These are phyloP conservation scores for Taphrina communis DNA, from an alignment of 1,139 yeast species.

Conservation along the genomic window DNA sequence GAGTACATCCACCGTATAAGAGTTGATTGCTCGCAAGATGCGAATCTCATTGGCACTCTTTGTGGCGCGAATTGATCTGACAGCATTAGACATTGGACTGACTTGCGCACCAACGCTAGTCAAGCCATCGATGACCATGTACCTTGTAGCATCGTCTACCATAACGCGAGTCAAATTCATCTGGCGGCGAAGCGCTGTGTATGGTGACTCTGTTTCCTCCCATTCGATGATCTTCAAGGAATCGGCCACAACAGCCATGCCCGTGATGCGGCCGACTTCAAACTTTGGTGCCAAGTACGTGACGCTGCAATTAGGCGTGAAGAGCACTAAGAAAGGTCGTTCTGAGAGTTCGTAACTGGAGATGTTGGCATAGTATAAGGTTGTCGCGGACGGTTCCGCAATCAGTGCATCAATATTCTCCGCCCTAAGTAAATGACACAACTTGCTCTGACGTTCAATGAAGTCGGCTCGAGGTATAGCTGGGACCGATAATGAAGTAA, in stretches of 20 bases:
- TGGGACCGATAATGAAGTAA: constrained; percentile 12
- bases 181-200: constrained; percentile 12
- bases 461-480: constrained; percentile 31
- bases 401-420: constrained; percentile 35
- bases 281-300: constrained; percentile 37
- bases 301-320: constrained; percentile 13
- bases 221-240: constrained; percentile 19
- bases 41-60: constrained; percentile 34
- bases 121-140: constrained; percentile 38
- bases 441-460: constrained; percentile 16
- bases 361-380: constrained; percentile 35
- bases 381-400: constrained; percentile 39
- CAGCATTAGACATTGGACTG: constrained; percentile 12
- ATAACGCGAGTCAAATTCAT: constrained; percentile 8
- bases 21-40: constrained; percentile 28
- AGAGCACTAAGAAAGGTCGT: constrained; percentile 31
- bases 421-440: constrained; percentile 15
- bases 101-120: constrained; percentile 11
- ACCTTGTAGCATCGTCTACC: constrained; percentile 36
- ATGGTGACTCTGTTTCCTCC: constrained; percentile 40
- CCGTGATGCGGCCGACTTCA: constrained; percentile 35
- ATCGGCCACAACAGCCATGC: background rate
- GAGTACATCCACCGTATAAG: constrained; percentile 27
- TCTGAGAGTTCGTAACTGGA: constrained; percentile 35
- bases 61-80: constrained; percentile 27